These are phyloP conservation scores for Phalaenopsis equestris DNA, from an alignment of 106 monocot genomes.

Conservation along the genomic window DNA sequence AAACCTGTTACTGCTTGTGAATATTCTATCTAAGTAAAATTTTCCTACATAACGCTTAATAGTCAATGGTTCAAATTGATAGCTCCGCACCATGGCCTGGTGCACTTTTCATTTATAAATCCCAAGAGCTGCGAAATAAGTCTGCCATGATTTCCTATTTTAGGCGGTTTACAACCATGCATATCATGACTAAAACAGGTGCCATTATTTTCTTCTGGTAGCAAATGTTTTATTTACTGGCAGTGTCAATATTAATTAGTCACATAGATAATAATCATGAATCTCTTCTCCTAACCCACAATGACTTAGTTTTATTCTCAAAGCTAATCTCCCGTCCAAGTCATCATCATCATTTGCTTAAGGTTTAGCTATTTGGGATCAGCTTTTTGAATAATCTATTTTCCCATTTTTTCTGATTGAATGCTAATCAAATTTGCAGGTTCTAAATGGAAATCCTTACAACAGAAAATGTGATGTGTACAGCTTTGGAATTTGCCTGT, in stretches of 20 bases:
- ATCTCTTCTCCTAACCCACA: neutral
- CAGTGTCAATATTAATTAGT: neutral
- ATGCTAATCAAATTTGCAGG: conserved; percentile 25
- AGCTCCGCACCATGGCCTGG: neutral
- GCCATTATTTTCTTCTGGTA: too few relatives aligned
- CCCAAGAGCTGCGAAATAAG: neutral
- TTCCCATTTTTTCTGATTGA: neutral
- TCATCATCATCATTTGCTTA: neutral
- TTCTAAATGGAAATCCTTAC: conserved; percentile 79
- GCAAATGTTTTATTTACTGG: too few relatives aligned
- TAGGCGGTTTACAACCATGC: neutral
- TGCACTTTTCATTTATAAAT: neutral
- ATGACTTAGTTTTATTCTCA: neutral
- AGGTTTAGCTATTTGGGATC: neutral
- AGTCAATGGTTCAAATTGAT: neutral
- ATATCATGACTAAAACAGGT: neutral
- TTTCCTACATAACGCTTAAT: neutral
- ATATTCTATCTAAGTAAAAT: neutral
- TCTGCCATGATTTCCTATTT: neutral
- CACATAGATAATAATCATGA: neutral
- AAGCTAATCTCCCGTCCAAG: neutral
- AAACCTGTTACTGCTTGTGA: neutral
- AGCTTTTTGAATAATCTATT: neutral
- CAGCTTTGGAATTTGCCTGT: conserved; percentile 86
- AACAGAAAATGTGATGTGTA: conserved; percentile 95